These are phyloP conservation scores for Rhodosporidiobolus sp. DNA, from an alignment of 768 basidiomycete species.

Conservation along the genomic window DNA sequence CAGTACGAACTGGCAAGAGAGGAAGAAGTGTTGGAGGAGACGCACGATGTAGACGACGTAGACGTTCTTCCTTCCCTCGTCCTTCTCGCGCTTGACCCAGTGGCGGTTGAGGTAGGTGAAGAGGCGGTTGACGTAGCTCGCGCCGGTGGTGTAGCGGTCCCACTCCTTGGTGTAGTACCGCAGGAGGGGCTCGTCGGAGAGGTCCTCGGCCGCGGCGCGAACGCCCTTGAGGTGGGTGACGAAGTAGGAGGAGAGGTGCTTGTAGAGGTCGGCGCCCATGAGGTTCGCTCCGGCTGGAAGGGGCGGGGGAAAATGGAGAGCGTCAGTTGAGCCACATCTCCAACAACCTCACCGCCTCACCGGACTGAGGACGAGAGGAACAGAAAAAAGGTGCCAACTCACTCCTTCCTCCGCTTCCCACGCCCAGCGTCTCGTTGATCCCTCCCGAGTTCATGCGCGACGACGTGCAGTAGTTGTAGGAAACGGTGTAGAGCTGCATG, in stretches of 20 bases:
- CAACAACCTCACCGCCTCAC: not conserved
- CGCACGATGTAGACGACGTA: constrained; percentile 93
- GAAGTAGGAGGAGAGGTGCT: constrained; percentile 89
- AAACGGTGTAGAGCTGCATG: constrained; percentile 69
- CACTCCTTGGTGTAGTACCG: constrained; percentile 89
- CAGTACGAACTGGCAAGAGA: not conserved
- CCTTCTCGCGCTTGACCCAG: constrained; percentile 97
- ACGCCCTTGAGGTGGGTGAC: constrained; percentile 69
- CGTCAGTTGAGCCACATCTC: not conserved
- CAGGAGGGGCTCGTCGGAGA: constrained; percentile 82
- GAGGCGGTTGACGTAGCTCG: constrained; percentile 92
- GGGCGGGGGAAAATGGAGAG: not conserved
- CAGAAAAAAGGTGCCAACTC: not conserved
- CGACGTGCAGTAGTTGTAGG: constrained; percentile 96
- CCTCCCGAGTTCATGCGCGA: constrained; percentile 53
- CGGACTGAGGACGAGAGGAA: not conserved
- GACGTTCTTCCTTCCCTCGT: constrained; percentile 90
- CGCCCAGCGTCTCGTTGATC: constrained; percentile 45
- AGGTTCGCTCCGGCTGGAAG: constrained; percentile 69
- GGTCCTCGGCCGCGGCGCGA: constrained; percentile 66
- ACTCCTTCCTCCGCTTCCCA: constrained; percentile 27
- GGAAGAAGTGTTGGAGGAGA: constrained; percentile 11
- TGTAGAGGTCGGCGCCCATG: constrained; percentile 97
- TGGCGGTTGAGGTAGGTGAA: constrained; percentile 98
- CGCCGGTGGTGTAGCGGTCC: constrained; percentile 94